Conservation (phyloP, 176 grass and related monocot genomes). For the Tillandsia fasciculata region DNA sequence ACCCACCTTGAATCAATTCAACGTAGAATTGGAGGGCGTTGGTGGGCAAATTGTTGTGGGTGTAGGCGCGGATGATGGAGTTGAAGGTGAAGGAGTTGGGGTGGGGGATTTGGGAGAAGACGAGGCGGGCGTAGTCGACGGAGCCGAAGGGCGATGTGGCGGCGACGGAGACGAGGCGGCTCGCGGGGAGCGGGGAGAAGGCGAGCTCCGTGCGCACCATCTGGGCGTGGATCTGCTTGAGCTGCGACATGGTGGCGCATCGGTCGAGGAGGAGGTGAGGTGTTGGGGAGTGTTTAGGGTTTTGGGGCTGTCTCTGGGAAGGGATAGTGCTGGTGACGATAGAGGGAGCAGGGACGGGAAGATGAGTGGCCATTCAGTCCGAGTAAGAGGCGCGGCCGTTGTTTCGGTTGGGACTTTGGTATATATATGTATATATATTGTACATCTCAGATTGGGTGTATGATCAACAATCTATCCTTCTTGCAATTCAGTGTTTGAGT, state of each 20-base stretch:
- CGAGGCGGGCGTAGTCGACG: conserved; percentile 7
- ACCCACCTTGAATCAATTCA: not conserved
- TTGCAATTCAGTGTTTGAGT: no score
- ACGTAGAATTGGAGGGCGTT: conserved; percentile 7
- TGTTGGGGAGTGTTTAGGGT: not conserved
- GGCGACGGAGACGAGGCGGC: conserved; percentile 1
- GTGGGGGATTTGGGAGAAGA: conserved; percentile 3
- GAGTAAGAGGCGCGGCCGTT: no score
- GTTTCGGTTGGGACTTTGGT: no score
- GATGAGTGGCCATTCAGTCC: no score
- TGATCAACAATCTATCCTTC: no score
- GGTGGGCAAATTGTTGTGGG: conserved; percentile 1
- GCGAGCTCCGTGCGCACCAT: conserved; percentile 10
- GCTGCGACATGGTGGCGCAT: conserved; percentile 6
- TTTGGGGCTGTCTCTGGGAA: no score
- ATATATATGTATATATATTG: no score
- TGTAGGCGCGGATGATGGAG: conserved; percentile 12
- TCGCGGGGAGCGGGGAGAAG: not conserved
- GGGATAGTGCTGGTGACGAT: no score
- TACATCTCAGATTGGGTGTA: no score
- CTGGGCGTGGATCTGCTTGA: conserved; percentile 14
- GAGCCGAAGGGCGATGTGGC: not conserved
- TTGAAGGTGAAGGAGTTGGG: conserved; percentile 21
- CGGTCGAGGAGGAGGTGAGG: not conserved
- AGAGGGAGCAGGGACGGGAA: no score